A percentile compares a stretch with the other conserved stretches of the same genome.
phyloP scores from a whole-genome alignment of 257 asterid genomes.

The Schizonepeta tenuifolia region DNA sequence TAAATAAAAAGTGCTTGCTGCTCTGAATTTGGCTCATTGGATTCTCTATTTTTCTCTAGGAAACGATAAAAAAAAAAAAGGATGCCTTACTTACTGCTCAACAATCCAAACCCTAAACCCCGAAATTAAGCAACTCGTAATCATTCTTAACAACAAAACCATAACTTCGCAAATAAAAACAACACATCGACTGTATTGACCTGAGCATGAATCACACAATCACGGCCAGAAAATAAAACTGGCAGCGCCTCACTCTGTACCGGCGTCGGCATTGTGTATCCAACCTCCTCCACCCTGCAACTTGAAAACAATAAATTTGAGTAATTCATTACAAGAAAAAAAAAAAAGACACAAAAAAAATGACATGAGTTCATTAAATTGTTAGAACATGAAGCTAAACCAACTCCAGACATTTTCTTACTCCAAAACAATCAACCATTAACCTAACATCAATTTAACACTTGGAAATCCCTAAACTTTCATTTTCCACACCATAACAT shows the following conservation, averaged over 20 bases:
- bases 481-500: slow-evolving; percentile 9
- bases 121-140: slow-evolving; percentile 5
- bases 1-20: neutral
- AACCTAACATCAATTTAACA: slow-evolving; percentile 14
- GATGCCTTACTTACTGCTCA: neutral
- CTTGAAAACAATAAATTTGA: slow-evolving; percentile 13
- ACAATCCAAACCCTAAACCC: neutral
- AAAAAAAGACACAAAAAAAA: too few relatives aligned
- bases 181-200: slow-evolving; percentile 40
- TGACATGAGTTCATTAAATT: neutral
- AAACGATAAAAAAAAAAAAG: neutral
- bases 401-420: neutral
- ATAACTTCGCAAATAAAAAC: slow-evolving; percentile 14
- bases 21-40: slow-evolving; percentile 5
- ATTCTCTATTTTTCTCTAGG: neutral
- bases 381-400: neutral
- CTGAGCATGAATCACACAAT: slow-evolving; percentile 95
- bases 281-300: slow-evolving; percentile 90
- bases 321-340: neutral
- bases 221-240: slow-evolving; percentile 74
- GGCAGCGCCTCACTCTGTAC: slow-evolving; percentile 83
- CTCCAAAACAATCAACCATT: slow-evolving; percentile 14
- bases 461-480: slow-evolving; percentile 10
- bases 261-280: slow-evolving; percentile 65
- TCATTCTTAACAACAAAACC: slow-evolving; percentile 27